A percentile compares a stretch with the other conserved stretches of the same genome.
phyloP scores from a whole-genome alignment of 2,329 filamentous ascomycete species.

The Cladophialophora bantiana region DNA sequence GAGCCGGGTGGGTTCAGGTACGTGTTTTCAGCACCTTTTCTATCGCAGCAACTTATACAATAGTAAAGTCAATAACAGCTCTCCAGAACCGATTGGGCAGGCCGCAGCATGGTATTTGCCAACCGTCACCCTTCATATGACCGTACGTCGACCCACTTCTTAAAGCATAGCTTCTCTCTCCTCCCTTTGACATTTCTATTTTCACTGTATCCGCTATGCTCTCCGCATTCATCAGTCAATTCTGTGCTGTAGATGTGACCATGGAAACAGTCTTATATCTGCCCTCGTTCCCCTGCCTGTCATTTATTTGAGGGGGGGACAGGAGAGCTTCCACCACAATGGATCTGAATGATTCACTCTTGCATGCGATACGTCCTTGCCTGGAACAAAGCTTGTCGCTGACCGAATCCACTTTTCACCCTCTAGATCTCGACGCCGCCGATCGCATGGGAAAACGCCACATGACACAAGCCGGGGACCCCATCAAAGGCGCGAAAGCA shows the following conservation, averaged over 20 bases:
- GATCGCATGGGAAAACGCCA: background rate
- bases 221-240: slow-evolving; percentile 16
- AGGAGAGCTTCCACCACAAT: too few species aligned
- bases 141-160: slow-evolving; percentile 13
- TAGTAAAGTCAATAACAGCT: background rate
- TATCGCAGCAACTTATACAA: background rate
- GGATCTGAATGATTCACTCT: too few species aligned
- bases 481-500: background rate
- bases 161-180: background rate
- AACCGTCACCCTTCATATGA: slow-evolving; percentile 39
- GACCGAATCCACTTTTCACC: too few species aligned
- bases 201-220: background rate
- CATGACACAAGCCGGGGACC: background rate
- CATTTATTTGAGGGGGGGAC: too few species aligned
- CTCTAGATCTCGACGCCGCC: background rate
- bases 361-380: too few species aligned
- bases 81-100: slow-evolving; percentile 38
- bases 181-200: slow-evolving; percentile 5
- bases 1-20: slow-evolving; percentile 42
- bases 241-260: too few species aligned
- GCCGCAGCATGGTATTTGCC: slow-evolving; percentile 36
- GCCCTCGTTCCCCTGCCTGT: too few species aligned
- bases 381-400: too few species aligned
- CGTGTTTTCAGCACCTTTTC: background rate
- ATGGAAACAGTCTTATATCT: too few species aligned